Conservation (phyloP, 2,329 filamentous ascomycete species). For the Diaporthe amygdali region DNA sequence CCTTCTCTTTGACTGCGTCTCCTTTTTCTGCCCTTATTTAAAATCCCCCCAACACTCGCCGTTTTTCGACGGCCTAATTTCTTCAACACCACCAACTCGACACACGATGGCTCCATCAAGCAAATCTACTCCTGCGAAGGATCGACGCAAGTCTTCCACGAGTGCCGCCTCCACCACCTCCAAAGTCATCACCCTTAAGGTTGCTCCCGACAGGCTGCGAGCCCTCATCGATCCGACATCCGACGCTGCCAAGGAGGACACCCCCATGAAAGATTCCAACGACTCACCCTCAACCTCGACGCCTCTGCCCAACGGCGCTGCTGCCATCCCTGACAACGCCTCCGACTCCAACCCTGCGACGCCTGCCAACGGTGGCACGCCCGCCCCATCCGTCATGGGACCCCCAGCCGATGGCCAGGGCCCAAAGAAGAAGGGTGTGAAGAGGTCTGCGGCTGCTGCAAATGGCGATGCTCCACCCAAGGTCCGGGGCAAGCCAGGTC, state of each 20-base stretch:
- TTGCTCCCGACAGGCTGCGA: slow-evolving; percentile 56
- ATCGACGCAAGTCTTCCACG: slow-evolving; percentile 48
- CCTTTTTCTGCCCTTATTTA: neutral
- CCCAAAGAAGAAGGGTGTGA: slow-evolving; percentile 77
- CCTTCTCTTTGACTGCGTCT: neutral
- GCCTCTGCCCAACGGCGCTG: slow-evolving; percentile 43
- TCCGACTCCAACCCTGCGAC: slow-evolving; percentile 66
- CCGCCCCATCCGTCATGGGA: slow-evolving; percentile 61
- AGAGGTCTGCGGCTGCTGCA: slow-evolving; percentile 69
- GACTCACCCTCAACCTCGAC: slow-evolving; percentile 52
- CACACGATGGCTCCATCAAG: slow-evolving; percentile 43
- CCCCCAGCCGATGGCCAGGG: slow-evolving; percentile 58
- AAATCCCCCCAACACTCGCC: neutral
- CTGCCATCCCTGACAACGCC: slow-evolving; percentile 59
- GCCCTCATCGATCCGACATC: slow-evolving; percentile 52
- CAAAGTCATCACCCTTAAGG: slow-evolving; percentile 56
- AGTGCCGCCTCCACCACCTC: slow-evolving; percentile 28
- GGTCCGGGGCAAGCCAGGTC: slow-evolving; percentile 84
- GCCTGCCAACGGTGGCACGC: slow-evolving; percentile 60
- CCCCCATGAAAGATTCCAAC: slow-evolving; percentile 42
- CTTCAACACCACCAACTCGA: slow-evolving; percentile 10
- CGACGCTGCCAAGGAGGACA: slow-evolving; percentile 47
- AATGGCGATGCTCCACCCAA: slow-evolving; percentile 74
- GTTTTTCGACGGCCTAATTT: neutral
- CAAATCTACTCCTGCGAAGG: slow-evolving; percentile 42